Conservation (phyloP, 2,329 filamentous ascomycete genomes). For the Diaporthe sp. region DNA sequence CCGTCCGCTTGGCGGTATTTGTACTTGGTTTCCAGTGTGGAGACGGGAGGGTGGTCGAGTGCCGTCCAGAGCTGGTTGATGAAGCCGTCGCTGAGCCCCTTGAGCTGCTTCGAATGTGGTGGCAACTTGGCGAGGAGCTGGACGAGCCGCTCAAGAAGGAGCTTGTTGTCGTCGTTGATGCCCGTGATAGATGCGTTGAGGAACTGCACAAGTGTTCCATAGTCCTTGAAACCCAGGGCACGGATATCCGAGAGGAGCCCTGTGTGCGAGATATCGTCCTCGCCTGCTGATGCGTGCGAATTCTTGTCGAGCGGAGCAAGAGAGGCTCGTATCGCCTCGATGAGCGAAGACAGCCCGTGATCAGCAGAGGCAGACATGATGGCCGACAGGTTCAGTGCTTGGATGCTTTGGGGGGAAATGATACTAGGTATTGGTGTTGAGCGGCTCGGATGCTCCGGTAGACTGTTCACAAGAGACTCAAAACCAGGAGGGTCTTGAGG, state of each 20-base stretch:
- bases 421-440: background rate
- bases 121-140: conserved; percentile 42
- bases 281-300: background rate
- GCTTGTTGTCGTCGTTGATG: conserved; percentile 30
- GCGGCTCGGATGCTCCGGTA: background rate
- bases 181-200: conserved; percentile 31
- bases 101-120: conserved; percentile 40
- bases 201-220: conserved; percentile 39
- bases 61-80: conserved; percentile 24
- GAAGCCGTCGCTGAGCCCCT: conserved; percentile 31
- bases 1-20: conserved; percentile 50
- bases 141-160: conserved; percentile 34
- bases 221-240: conserved; percentile 44
- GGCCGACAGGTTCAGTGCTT: background rate
- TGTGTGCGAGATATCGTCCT: conserved; percentile 1
- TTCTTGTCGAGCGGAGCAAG: background rate
- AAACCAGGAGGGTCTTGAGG: background rate
- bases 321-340: background rate
- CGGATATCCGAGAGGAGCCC: conserved; percentile 35
- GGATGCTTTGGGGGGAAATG: no score
- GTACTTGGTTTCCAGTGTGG: conserved; percentile 11
- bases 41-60: conserved; percentile 17
- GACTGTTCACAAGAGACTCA: background rate
- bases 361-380: background rate
- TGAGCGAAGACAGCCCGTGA: background rate